phyloP scores from a whole-genome alignment of 177 flowering plant genomes.

The Tripterygium wilfordii region DNA sequence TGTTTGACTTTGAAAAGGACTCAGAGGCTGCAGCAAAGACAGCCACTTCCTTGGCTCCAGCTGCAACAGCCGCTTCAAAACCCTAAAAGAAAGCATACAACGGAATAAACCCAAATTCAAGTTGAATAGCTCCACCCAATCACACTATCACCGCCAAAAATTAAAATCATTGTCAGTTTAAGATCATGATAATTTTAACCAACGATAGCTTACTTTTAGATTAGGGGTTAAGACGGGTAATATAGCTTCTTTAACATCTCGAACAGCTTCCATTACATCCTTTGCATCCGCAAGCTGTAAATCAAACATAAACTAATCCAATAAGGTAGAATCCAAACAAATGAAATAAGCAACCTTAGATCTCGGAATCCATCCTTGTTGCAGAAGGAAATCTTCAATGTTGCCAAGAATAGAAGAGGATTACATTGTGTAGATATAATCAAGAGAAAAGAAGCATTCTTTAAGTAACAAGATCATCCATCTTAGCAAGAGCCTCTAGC shows the following conservation, averaged over 20 bases:
- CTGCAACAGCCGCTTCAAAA: constrained; percentile 85
- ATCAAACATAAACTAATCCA: neutral
- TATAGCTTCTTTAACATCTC: constrained; percentile 43
- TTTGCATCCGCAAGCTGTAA: constrained; percentile 88
- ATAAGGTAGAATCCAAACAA: neutral
- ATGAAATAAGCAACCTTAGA: neutral
- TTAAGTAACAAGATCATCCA: too few species aligned
- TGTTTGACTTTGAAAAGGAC: constrained; percentile 85
- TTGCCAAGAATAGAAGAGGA: neutral
- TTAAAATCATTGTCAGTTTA: too few species aligned
- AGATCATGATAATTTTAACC: neutral
- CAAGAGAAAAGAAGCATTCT: too few species aligned
- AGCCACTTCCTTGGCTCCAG: constrained; percentile 96
- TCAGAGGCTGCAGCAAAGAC: constrained; percentile 97
- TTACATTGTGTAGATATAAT: too few species aligned
- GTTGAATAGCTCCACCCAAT: too few species aligned
- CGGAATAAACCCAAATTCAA: neutral
- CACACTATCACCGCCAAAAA: too few species aligned
- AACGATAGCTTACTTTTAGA: constrained; percentile 54
- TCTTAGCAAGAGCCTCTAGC: neutral
- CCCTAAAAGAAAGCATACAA: constrained; percentile 42
- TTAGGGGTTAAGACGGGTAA: constrained; percentile 91
- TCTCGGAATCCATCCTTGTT: neutral
- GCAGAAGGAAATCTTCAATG: neutral
- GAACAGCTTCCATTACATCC: constrained; percentile 76